Conservation (phyloP, 108 stramenopile species). For the Cyclotella atomus region DNA sequence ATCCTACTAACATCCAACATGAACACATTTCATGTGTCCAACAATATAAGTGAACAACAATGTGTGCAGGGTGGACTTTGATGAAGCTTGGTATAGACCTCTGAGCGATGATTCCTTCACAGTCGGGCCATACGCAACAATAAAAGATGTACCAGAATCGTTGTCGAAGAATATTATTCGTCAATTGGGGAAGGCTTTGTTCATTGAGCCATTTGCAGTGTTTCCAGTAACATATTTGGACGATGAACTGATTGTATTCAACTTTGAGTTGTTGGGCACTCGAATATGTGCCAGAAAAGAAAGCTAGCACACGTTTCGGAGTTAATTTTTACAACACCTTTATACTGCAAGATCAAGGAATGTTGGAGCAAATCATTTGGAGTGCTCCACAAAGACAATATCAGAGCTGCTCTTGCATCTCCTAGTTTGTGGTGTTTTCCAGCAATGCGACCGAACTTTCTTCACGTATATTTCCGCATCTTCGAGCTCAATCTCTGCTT, state of each 20-base stretch:
- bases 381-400: conserved; percentile 25
- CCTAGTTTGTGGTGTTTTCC: not conserved
- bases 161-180: conserved; percentile 55
- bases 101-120: conserved; percentile 10
- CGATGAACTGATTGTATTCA: conserved; percentile 79
- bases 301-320: too few species aligned
- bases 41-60: conserved; percentile 45
- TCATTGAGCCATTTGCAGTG: conserved; percentile 70
- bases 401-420: not conserved
- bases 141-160: conserved; percentile 62
- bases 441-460: conserved; percentile 17
- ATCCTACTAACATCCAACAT: not conserved
- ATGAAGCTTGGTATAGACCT: conserved; percentile 69
- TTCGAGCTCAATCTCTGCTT: conserved; percentile 25
- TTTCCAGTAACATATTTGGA: conserved; percentile 80
- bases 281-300: conserved; percentile 77
- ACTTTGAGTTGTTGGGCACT: conserved; percentile 78
- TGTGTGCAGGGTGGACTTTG: conserved; percentile 75
- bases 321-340: not conserved
- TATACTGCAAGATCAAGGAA: too few species aligned
- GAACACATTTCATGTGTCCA: not conserved
- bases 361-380: not conserved
- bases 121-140: conserved; percentile 41
- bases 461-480: conserved; percentile 28
- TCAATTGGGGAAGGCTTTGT: conserved; percentile 53